Conservation (phyloP, 495 filamentous ascomycete species). For the Annulohypoxylon stygium region DNA sequence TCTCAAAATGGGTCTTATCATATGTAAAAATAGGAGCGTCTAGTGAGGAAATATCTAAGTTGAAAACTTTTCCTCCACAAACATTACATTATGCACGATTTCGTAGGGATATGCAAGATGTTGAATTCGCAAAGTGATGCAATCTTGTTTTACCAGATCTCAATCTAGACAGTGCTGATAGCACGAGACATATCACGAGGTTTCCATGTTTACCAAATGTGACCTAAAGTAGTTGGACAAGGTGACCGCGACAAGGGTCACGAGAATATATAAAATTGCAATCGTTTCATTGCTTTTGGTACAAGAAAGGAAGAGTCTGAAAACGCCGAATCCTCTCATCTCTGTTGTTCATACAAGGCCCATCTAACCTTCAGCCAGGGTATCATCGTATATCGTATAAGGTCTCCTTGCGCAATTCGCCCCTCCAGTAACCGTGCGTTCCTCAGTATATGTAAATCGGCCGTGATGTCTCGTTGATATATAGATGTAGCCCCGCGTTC, state of each 20-base stretch:
- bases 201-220: neutral
- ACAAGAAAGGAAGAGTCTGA: constrained; percentile 26
- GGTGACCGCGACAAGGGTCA: neutral
- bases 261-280: constrained; percentile 10
- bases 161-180: neutral
- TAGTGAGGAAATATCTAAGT: neutral
- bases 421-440: neutral
- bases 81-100: neutral
- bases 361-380: constrained; percentile 16
- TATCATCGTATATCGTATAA: constrained; percentile 44
- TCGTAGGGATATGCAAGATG: neutral
- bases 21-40: neutral
- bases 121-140: no score
- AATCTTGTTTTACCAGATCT: no score
- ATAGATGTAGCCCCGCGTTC: neutral
- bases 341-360: constrained; percentile 13
- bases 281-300: constrained; percentile 19
- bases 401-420: constrained; percentile 15
- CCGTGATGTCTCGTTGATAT: neutral
- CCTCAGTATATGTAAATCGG: neutral
- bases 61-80: neutral
- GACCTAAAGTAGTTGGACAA: constrained; percentile 4
- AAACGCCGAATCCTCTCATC: constrained; percentile 19
- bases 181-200: neutral
- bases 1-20: neutral